phyloP scores from a whole-genome alignment of 768 basidiomycete genomes.

The Suillus ampliporus region DNA sequence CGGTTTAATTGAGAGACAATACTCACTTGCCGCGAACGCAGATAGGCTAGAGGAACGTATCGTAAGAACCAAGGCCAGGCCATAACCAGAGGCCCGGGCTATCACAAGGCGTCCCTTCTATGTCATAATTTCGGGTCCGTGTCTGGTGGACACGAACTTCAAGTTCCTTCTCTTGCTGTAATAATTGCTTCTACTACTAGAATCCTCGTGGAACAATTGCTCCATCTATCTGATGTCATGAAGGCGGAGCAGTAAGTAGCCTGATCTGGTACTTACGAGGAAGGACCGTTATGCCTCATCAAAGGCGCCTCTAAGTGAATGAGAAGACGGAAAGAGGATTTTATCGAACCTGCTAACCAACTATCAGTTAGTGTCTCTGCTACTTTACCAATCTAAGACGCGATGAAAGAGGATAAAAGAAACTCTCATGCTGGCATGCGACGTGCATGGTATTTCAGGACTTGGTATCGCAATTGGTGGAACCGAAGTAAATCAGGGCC shows the following conservation, averaged over 20 bases:
- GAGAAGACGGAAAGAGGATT: background rate
- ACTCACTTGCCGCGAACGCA: background rate
- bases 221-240: background rate
- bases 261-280: background rate
- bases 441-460: too few relatives aligned
- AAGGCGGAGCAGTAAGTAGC: background rate
- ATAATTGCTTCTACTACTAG: background rate
- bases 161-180: background rate
- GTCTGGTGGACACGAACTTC: background rate
- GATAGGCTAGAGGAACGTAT: background rate
- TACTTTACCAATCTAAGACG: background rate
- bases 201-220: background rate
- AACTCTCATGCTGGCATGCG: background rate
- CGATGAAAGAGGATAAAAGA: background rate
- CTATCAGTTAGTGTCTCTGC: background rate
- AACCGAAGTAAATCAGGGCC: background rate
- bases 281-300: background rate
- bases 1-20: background rate
- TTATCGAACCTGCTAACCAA: background rate
- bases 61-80: background rate
- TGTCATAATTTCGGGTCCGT: background rate
- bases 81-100: background rate
- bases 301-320: background rate
- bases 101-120: background rate
- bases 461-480: background rate